Evolutionary conservation across 192 early-diverging fungal genomes (phyloP), one percentile per base, ranked within the genome.

Genomic region (Dispira parvispora): DNA sequence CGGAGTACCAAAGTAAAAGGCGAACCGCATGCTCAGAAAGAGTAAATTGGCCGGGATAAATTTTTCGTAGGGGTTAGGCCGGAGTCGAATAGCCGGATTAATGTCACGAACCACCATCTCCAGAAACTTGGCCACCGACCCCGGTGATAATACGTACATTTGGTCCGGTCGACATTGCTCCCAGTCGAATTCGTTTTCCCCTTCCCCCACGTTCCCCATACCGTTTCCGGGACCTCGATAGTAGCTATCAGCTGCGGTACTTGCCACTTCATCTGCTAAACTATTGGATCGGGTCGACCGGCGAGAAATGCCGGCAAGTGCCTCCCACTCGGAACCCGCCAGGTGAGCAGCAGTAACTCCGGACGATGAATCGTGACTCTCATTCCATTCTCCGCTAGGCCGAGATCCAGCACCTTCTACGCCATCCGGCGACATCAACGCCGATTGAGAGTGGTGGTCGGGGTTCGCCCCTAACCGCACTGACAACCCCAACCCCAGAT

Each of bases 111-210:
- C 78, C 18, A 84, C 78, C 0, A 80, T 78, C 55, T 86, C 71
- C 44, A 96, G 79, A 57, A 94, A 85, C 62, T 78, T 77, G 13
- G 80, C 76, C 52, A 91, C 73, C 9, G 82, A 82, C 32, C 81
- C 76, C 61, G 76, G 78, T 56, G 84, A 84, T 70, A 94, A 91
- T n/a, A 95, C 92, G 76, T 91, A 86, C 94, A 98, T 98, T 70
- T 98, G 91, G 74, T 92, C 87, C 14, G 83, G 83, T 66, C 80
- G 72, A 71, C 91, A 89, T 16, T 69, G 75, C 52, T 85, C 80
- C 90, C 90, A 98, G 61, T 85, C 78, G 71, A 88, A 91, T 10
- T 65, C 54, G 56, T 69, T 64, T 18, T 54, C 65, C 63, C 57
- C 67, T 21, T 63, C 64, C 32, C 32, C 32, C 32, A 38, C 3